Percentiles rank a stretch among this genome's conserved stretches.
Conservation (phyloP, 2,329 filamentous ascomycete genomes). For the Colletotrichum melonis region DNA sequence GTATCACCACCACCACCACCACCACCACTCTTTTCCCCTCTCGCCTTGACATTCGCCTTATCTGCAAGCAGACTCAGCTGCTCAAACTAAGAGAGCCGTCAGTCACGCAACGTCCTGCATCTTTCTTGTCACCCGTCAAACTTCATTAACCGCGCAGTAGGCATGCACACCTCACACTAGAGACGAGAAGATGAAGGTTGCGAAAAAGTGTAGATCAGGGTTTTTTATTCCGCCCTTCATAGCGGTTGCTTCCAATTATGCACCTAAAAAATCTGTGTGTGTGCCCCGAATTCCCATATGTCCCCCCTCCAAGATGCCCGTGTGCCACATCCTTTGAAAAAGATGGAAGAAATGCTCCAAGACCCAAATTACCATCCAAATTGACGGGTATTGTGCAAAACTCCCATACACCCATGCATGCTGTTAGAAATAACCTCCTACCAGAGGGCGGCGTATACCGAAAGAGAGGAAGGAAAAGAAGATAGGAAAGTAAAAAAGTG, state of each 20-base stretch:
- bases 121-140: not conserved
- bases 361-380: conserved; percentile 17
- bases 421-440: not conserved
- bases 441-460: conserved; percentile 19
- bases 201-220: conserved; percentile 7
- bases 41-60: not conserved
- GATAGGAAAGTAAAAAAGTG: too few relatives aligned
- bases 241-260: conserved; percentile 15
- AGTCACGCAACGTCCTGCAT: too few relatives aligned
- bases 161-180: not conserved
- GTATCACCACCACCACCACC: not conserved
- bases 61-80: not conserved
- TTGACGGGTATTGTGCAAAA: conserved; percentile 21
- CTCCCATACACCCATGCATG: conserved; percentile 23
- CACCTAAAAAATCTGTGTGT: conserved; percentile 2
- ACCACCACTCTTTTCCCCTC: not conserved
- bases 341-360: not conserved
- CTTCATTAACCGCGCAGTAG: not conserved
- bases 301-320: too few relatives aligned
- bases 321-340: not conserved
- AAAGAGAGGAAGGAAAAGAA: not conserved
- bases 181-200: not conserved
- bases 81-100: not conserved
- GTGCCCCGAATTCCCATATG: too few relatives aligned
- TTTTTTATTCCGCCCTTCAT: conserved; percentile 2